Base-by-base conservation (phyloP, 148 eudicot species). In the Rhododendron ovatum region DNA sequence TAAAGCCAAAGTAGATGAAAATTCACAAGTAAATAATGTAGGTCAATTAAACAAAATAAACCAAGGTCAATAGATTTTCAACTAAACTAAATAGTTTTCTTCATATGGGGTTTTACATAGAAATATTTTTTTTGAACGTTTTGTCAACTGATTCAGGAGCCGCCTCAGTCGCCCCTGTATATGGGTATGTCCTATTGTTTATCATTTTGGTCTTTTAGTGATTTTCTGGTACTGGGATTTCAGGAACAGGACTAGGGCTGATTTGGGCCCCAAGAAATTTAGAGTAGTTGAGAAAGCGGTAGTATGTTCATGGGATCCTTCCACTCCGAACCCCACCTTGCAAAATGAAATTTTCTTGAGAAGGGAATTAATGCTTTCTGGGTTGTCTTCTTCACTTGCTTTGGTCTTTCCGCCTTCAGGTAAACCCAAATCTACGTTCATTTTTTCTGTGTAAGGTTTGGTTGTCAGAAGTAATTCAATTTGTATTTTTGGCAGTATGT, bases 281-380 rank as follows among this genome's bases (percentile, higher is more conserved):
- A 92, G 86, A 88, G 65, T 85, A 30, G 55, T 80, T 39, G 88
- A 84, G 24, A 92, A 85, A 84, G 26, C 85, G 30, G 78, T 86
- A 76, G 92, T 86, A 41, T 74, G 81, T 88, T 88, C 88, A 10
- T 82, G 78, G 78, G 59, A 35, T 85, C 85, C 90, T 18, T 67
- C 87, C n/a, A 82, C 39, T 28, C 20, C 39, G 30, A 71, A 37
- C 90, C 92, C 93, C 87, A 78, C 22, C 12, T 82, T 89, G 41
- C 86, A 91, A 87, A 63, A 81, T 53, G 83, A 45, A 39, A 7
- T 24, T 51, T 51, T 81, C 67, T 81, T 33, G n/a, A 92, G 92
- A 91, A 94, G 97, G 93, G 98, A 94, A 88, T 88, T 94, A 1
- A 55, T 92, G 88, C 91, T 94, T 69, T 84, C 91, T 86, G 93